Conservation (phyloP, 495 filamentous ascomycete genomes). For the Baudoinia panamericana region DNA sequence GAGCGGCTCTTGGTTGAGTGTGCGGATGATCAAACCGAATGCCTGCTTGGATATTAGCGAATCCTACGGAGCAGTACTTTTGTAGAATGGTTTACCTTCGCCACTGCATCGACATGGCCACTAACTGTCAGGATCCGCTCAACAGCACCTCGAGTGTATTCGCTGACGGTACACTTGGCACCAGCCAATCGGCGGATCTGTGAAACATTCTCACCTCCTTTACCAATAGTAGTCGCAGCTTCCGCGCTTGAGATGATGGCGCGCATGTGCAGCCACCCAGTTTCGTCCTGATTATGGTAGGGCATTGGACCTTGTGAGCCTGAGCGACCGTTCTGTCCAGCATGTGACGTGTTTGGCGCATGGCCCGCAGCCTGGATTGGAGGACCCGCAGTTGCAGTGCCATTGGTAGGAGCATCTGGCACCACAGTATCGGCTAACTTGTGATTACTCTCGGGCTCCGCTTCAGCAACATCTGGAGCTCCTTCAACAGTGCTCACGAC, state of each 20-base stretch:
- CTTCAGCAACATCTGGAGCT: conserved; percentile 33
- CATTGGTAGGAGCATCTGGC: conserved; percentile 53
- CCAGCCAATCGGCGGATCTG: conserved; percentile 81
- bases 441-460: conserved; percentile 29
- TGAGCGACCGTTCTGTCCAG: conserved; percentile 26
- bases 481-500: conserved; percentile 38
- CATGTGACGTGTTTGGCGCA: conserved; percentile 47
- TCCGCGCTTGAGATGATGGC: conserved; percentile 93
- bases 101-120: conserved; percentile 86
- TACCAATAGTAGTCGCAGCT: conserved; percentile 94
- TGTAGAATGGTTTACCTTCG: conserved; percentile 56
- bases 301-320: conserved; percentile 38
- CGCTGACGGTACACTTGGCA: conserved; percentile 96
- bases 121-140: conserved; percentile 96
- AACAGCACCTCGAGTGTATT: conserved; percentile 90
- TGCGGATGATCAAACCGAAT: conserved; percentile 94
- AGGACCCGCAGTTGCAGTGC: conserved; percentile 25
- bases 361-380: conserved; percentile 22
- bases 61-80: neutral
- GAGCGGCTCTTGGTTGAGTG: conserved; percentile 89
- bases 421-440: conserved; percentile 54
- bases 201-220: conserved; percentile 95
- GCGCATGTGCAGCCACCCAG: conserved; percentile 89
- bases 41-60: conserved; percentile 42
- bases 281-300: conserved; percentile 64